Evolutionary conservation across 2,329 filamentous ascomycete species (phyloP).

Genomic region (Monosporascus sp.): DNA sequence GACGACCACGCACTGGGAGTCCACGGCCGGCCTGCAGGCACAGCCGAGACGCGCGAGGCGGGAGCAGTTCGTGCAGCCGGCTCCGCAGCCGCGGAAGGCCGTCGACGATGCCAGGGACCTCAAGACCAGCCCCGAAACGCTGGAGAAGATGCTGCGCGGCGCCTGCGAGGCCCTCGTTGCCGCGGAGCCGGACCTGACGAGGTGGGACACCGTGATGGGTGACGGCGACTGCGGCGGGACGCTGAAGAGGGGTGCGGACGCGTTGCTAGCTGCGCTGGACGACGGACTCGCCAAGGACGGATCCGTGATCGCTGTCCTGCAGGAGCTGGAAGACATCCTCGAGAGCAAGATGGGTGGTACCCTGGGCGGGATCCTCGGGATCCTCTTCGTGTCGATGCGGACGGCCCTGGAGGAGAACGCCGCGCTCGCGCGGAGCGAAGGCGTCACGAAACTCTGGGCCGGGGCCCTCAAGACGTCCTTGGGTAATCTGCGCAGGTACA

Average conservation of each 20-base stretch:
- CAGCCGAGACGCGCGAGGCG: conserved; percentile 27
- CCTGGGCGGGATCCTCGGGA: conserved; percentile 26
- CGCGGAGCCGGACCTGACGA: conserved; percentile 58
- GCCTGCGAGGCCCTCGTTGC: conserved; percentile 48
- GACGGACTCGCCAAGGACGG: conserved; percentile 32
- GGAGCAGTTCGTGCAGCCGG: conserved; percentile 37
- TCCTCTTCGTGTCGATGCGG: conserved; percentile 42
- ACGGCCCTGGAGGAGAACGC: conserved; percentile 31
- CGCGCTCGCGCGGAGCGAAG: conserved; percentile 21
- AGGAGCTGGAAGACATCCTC: conserved; percentile 48
- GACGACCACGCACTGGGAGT: conserved; percentile 53
- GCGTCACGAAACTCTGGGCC: conserved; percentile 37
- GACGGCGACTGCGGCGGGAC: conserved; percentile 64
- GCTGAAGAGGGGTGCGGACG: conserved; percentile 46
- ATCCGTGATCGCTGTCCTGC: conserved; percentile 42
- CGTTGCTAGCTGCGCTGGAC: conserved; percentile 42
- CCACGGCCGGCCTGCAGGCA: conserved; percentile 41
- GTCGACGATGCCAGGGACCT: conserved; percentile 36
- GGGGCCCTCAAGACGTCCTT: conserved; percentile 37
- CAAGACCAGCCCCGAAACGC: conserved; percentile 43
- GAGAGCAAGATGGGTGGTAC: conserved; percentile 47
- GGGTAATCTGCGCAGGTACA: conserved; percentile 43
- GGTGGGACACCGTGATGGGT: conserved; percentile 58
- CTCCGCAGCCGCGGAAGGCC: conserved; percentile 27
- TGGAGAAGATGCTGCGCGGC: conserved; percentile 50